A percentile compares a stretch with the other conserved stretches of the same genome.
Evolutionary conservation across 371 early-diverging fungal species (phyloP).

Genomic region (Catenaria anguillulae): DNA sequence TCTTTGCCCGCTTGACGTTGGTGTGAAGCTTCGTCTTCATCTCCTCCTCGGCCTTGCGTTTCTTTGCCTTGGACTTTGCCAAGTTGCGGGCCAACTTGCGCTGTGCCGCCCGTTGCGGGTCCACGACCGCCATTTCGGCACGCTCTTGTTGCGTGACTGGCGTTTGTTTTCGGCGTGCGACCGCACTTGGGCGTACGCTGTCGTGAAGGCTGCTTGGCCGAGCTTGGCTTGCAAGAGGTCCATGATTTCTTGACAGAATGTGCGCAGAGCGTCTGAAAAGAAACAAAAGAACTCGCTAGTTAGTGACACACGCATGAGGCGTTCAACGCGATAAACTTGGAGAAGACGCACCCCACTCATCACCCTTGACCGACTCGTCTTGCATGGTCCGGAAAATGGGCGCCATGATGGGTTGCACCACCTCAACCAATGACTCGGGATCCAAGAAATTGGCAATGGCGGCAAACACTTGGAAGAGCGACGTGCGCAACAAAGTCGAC

Average conservation of each 20-base stretch:
- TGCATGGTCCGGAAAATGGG: conserved; percentile 67
- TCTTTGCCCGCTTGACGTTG: conserved; percentile 4
- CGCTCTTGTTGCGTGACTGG: conserved; percentile 46
- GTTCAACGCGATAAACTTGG: conserved; percentile 11
- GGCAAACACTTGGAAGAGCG: conserved; percentile 81
- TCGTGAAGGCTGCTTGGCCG: conserved; percentile 57
- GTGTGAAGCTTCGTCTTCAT: not conserved
- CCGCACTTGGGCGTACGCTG: conserved; percentile 54
- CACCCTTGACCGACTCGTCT: conserved; percentile 48
- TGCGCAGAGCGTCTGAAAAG: conserved; percentile 61
- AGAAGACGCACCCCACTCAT: too few relatives aligned
- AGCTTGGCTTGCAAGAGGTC: conserved; percentile 58
- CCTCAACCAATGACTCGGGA: conserved; percentile 34
- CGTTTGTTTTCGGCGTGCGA: conserved; percentile 39
- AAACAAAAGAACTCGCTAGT: not conserved
- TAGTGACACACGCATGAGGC: not conserved
- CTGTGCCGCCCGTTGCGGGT: not conserved
- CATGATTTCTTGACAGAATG: conserved; percentile 62
- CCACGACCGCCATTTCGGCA: conserved; percentile 21
- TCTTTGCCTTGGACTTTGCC: conserved; percentile 4
- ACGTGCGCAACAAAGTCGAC: conserved; percentile 41
- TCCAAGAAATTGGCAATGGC: conserved; percentile 55
- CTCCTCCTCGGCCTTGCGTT: conserved; percentile 5
- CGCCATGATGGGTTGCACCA: conserved; percentile 52
- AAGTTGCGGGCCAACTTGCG: conserved; percentile 5